Conservation (phyloP, 2,329 filamentous ascomycete genomes). For the Apiospora saccharicola region DNA sequence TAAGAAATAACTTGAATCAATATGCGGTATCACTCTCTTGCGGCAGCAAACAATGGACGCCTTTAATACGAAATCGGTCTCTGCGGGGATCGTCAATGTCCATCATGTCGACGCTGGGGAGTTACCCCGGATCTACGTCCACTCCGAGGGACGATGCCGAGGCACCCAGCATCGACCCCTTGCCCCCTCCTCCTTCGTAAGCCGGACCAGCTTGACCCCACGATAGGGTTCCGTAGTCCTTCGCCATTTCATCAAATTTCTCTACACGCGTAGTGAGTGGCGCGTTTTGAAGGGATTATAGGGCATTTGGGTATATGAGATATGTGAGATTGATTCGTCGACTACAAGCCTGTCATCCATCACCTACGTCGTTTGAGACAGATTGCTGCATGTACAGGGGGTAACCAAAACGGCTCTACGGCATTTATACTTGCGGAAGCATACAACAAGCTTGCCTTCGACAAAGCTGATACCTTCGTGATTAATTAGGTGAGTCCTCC, state of each 20-base stretch:
- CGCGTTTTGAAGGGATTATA: not conserved
- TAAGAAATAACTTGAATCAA: not conserved
- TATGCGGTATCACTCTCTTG: not conserved
- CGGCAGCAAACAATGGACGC: not conserved
- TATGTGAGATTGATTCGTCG: not conserved
- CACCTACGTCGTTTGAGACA: not conserved
- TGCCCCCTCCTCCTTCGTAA: not conserved
- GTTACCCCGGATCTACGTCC: constrained; percentile 4
- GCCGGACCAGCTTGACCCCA: not conserved
- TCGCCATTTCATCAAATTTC: not conserved
- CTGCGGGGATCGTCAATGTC: not conserved
- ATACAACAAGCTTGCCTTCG: not conserved
- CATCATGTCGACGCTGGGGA: constrained; percentile 15
- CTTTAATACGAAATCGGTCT: not conserved
- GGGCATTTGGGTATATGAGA: not conserved
- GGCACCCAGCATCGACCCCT: not conserved
- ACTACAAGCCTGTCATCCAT: not conserved
- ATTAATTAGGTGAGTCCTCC: not conserved
- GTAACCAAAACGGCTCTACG: not conserved
- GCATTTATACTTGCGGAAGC: not conserved
- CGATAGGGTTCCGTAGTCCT: not conserved
- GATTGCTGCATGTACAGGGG: not conserved
- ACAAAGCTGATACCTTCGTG: not conserved
- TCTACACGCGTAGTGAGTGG: not conserved
- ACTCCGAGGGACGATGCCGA: constrained; percentile 21